A percentile compares a stretch with the other conserved stretches of the same genome.
phyloP scores from a whole-genome alignment of 2,329 filamentous ascomycete species.

The Neobulgaria alba region DNA sequence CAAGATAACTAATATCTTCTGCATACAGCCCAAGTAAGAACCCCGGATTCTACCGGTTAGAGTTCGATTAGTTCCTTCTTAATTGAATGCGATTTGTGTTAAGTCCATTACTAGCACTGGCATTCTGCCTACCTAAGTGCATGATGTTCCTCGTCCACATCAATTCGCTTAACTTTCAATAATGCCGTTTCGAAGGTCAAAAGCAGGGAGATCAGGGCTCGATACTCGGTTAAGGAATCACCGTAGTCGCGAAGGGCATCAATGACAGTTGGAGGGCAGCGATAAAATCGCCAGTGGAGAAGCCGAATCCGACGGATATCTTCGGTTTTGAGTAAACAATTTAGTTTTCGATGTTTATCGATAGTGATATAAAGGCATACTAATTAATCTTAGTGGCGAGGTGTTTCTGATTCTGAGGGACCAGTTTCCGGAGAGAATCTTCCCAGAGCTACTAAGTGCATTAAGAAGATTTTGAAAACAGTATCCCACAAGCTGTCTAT shows the following conservation, averaged over 20 bases:
- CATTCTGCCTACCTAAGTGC: constrained; percentile 20
- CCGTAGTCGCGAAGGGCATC: constrained; percentile 13
- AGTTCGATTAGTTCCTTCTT: constrained; percentile 3
- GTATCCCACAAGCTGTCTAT: too few relatives aligned
- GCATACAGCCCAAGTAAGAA: constrained; percentile 16
- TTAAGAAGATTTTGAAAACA: too few relatives aligned
- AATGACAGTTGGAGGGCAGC: constrained; percentile 18
- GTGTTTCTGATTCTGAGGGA: too few relatives aligned
- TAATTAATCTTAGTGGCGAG: too few relatives aligned
- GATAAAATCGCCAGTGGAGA: background rate
- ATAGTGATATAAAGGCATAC: too few relatives aligned
- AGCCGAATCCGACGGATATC: background rate
- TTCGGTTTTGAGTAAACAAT: too few relatives aligned
- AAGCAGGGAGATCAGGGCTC: constrained; percentile 15
- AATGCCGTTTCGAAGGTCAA: constrained; percentile 22
- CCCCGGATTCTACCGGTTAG: constrained; percentile 10
- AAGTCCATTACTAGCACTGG: constrained; percentile 20
- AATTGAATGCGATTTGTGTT: constrained; percentile 6
- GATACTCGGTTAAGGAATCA: constrained; percentile 14
- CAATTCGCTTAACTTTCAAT: constrained; percentile 20
- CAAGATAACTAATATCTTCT: constrained; percentile 6
- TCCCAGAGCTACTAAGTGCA: too few relatives aligned
- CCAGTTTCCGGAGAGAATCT: too few relatives aligned
- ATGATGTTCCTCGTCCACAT: constrained; percentile 18
- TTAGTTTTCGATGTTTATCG: too few relatives aligned